Percentiles rank a stretch among this genome's conserved stretches.
phyloP scores from a whole-genome alignment of 345 rosid species.

The Corchorus capsularis region DNA sequence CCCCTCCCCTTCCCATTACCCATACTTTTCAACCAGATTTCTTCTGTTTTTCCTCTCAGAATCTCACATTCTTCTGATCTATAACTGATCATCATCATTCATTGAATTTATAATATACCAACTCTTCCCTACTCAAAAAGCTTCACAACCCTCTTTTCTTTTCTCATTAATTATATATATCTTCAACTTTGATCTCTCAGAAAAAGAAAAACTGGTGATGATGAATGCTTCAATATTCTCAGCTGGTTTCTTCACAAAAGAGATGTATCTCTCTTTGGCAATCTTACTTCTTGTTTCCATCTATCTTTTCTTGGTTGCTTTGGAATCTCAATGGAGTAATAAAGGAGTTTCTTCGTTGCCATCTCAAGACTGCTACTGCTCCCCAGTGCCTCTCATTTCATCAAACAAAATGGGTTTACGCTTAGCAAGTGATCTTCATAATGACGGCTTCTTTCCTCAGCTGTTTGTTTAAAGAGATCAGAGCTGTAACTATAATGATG shows the following conservation, averaged over 20 bases:
- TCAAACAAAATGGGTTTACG: not conserved
- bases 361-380: not conserved
- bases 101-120: not conserved
- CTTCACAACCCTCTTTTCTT: not conserved
- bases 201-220: not conserved
- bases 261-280: not conserved
- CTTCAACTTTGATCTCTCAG: not conserved
- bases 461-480: not conserved
- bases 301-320: not conserved
- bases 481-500: not conserved
- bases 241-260: not conserved
- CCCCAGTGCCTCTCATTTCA: not conserved
- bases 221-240: conserved; percentile 8
- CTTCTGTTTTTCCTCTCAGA: not conserved
- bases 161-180: not conserved
- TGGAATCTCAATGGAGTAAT: conserved; percentile 13
- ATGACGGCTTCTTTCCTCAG: not conserved
- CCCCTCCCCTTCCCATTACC: not conserved
- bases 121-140: not conserved
- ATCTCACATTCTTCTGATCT: not conserved
- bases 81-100: not conserved
- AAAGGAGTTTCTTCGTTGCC: conserved; percentile 5
- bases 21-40: not conserved
- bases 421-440: not conserved
- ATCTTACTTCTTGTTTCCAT: not conserved